Evolutionary conservation across 1,139 yeast species (phyloP), one percentile per base, ranked within the genome.

Genomic region (Yamadazyma siamensis): DNA sequence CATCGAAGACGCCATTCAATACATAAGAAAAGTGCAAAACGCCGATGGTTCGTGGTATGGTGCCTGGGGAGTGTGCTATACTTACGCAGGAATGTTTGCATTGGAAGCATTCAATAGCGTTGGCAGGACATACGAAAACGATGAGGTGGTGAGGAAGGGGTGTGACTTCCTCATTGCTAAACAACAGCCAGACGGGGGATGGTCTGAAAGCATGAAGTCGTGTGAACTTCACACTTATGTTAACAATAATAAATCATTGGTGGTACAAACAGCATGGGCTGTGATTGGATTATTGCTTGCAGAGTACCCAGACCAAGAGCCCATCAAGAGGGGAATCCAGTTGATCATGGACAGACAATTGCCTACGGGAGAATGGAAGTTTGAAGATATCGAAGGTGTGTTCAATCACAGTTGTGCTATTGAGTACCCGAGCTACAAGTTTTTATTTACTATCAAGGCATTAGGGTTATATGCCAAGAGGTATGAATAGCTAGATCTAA

Each of bases 11-110:
- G 97, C 96, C 0, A 70, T 86, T 11, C 59, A 71, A 3, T 94
- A 81, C 48, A 86, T 94, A 28, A 73, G 74, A 31, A 55, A 64
- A 4, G 73, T 74, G 2, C 98, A 94, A 56, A 65, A 70, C 26
- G 50, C 54, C 0, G 96, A 91, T 54, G 99, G 99, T 0, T 80
- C 95, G 7, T 94, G 98, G 97, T 94, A 89, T 54, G 99, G 99
- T 1, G 80, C 89, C 25, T 94, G 99, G 99, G 99, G 98, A 25
- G 82, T 94, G 8, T 94, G 99, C 52, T 88, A 74, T 52, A 86
- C 96, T 0, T 94, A 94, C 58, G 97, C 98, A 0, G 84, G 91
- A 2, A 94, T 94, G 98, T 94, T 94, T 73, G 98, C 99, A 0
- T 60, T 91, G 19, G 99, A 94, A 48, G 97, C 98, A 0, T 66